phyloP scores from a whole-genome alignment of 768 basidiomycete genomes.

The Termitomyces sp. region DNA sequence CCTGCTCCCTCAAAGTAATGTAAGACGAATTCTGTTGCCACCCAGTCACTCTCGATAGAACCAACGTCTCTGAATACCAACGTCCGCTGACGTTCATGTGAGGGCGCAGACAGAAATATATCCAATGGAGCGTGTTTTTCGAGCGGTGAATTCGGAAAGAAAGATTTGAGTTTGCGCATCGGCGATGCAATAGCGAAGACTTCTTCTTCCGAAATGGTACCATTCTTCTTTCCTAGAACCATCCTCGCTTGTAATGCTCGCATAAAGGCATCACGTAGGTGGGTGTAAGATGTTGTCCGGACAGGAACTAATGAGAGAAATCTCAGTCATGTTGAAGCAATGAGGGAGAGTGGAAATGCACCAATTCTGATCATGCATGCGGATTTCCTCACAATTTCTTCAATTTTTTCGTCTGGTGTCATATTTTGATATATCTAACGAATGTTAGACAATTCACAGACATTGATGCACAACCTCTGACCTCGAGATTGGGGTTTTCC shows the following conservation, averaged over 20 bases:
- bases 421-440: slow-evolving; percentile 49
- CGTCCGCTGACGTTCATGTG: slow-evolving; percentile 41
- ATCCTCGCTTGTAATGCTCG: slow-evolving; percentile 64
- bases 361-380: slow-evolving; percentile 74
- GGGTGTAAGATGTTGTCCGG: slow-evolving; percentile 68
- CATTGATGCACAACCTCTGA: slow-evolving; percentile 19
- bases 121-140: slow-evolving; percentile 66
- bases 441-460: not conserved
- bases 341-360: slow-evolving; percentile 17
- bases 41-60: slow-evolving; percentile 65
- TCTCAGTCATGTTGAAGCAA: not conserved
- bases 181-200: slow-evolving; percentile 54
- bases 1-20: slow-evolving; percentile 71
- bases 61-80: slow-evolving; percentile 72
- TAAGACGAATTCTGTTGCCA: slow-evolving; percentile 65
- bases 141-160: slow-evolving; percentile 68
- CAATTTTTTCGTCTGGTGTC: slow-evolving; percentile 63
- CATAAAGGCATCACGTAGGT: slow-evolving; percentile 80
- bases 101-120: slow-evolving; percentile 58
- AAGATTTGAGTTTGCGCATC: slow-evolving; percentile 64
- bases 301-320: slow-evolving; percentile 56
- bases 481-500: slow-evolving; percentile 54
- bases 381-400: slow-evolving; percentile 58
- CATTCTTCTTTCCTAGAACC: slow-evolving; percentile 42
- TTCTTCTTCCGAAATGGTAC: slow-evolving; percentile 51